A percentile compares a stretch with the other conserved stretches of the same genome.
Evolutionary conservation across 2,329 filamentous ascomycete genomes (phyloP).

Genomic region (Aspergillus niger): DNA sequence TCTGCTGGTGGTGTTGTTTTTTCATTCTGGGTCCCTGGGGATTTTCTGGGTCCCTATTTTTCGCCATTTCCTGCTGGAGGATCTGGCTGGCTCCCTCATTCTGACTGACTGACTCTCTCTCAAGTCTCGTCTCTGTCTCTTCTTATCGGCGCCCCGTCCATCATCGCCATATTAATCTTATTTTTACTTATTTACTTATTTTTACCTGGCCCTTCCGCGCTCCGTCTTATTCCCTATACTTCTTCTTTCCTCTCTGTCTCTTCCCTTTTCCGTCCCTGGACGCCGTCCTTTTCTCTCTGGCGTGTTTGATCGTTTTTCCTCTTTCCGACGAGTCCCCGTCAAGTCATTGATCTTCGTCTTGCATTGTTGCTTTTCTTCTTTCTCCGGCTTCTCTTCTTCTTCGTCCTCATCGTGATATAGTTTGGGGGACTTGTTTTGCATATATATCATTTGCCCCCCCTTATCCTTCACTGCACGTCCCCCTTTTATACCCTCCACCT

Average conservation of each 20-base stretch:
- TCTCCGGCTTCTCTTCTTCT: background rate
- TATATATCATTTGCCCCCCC: constrained; percentile 10
- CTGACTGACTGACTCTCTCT: constrained; percentile 36
- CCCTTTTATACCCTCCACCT: constrained; percentile 2
- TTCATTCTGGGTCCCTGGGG: constrained; percentile 10
- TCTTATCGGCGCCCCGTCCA: constrained; percentile 33
- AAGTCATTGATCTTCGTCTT: background rate
- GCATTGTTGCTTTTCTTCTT: constrained; percentile 1
- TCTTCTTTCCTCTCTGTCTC: constrained; percentile 9
- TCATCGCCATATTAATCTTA: constrained; percentile 13
- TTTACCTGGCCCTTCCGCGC: constrained; percentile 12
- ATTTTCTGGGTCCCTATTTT: constrained; percentile 23
- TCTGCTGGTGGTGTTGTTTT: constrained; percentile 4
- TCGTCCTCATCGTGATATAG: background rate
- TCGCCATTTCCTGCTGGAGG: background rate
- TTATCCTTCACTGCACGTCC: background rate
- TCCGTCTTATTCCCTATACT: constrained; percentile 10
- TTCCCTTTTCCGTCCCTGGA: background rate
- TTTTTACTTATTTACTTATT: constrained; percentile 7
- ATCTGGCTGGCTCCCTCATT: background rate
- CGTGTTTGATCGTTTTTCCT: background rate
- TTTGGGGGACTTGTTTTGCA: constrained; percentile 1
- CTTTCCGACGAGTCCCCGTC: background rate
- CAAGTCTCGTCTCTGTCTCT: constrained; percentile 2
- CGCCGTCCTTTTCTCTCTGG: background rate